Base-by-base conservation (phyloP, 345 rosid species). In the Stellera chamaejasme region DNA sequence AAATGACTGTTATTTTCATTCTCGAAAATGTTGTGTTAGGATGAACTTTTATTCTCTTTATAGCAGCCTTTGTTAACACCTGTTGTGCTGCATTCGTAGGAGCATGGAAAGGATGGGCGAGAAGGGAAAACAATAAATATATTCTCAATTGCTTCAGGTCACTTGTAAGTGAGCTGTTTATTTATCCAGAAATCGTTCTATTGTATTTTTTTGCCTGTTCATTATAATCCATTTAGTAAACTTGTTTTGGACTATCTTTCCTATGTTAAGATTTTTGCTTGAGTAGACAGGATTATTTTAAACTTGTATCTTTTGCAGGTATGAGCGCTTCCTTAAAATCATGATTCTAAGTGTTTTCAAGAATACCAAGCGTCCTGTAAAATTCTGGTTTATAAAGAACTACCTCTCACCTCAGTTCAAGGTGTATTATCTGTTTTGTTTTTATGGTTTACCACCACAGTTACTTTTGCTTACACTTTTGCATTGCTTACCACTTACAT, bases 321-420 rank as follows among this genome's bases (percentile, higher is more conserved):
- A 93, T 26, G 99, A 93, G 66, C 92, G 99, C 26, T 93, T 93
- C 72, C 84, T 80, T 50, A 93, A 90, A 78, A 93, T 89, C 72
- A 93, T 93, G 99, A 93, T 93, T 68, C 78, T 93, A 44, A 89
- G 92, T 68, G 97, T 93, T 67, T 73, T 90, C 63, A 93, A 87
- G 84, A 93, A 85, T 75, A 90, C 97, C 28, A 32, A 48, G 49
- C 97, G 97, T 43, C 97, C 96, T 0, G 88, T 93, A 68, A 93
- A 93, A 68, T 93, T 93, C 79, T 93, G 99, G 99, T 93, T 93
- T 75, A 93, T 93, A 68, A 93, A 93, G 82, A 93, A 93, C 71
- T 93, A 90, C 73, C 94, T 93, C 53, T 90, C 99, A 54, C 99
- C 99, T 61, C 96, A 83, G 69, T 93, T 93, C 66, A 90, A 93